A percentile compares a stretch with the other conserved stretches of the same genome.
phyloP scores from a whole-genome alignment of 2,329 filamentous ascomycete species.

The Talaromyces atroroseus region DNA sequence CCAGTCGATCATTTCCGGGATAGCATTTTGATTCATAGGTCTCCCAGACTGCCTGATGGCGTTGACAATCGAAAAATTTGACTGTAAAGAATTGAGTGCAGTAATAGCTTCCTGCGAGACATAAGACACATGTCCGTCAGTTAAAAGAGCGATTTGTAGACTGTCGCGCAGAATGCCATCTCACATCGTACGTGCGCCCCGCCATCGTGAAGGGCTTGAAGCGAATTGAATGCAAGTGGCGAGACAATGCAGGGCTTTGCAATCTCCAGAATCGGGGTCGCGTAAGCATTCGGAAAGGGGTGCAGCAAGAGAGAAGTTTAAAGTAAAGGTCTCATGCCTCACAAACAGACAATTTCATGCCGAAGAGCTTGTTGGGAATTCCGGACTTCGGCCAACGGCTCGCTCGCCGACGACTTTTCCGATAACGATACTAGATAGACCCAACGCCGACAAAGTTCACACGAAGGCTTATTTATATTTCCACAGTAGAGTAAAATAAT shows the following conservation, averaged over 20 bases:
- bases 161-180: conserved; percentile 6
- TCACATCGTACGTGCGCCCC: conserved; percentile 35
- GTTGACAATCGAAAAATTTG: conserved; percentile 73
- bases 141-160: conserved; percentile 14
- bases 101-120: conserved; percentile 59
- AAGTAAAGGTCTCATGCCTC: background rate
- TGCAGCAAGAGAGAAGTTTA: background rate
- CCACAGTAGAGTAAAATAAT: background rate
- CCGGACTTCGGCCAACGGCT: background rate
- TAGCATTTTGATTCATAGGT: conserved; percentile 66
- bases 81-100: conserved; percentile 70
- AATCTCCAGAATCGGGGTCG: conserved; percentile 17
- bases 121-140: background rate
- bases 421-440: background rate
- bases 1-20: conserved; percentile 79
- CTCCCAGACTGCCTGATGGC: conserved; percentile 69
- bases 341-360: background rate
- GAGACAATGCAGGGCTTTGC: conserved; percentile 16
- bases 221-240: conserved; percentile 25
- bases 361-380: background rate
- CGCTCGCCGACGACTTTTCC: background rate
- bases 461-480: background rate
- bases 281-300: background rate
- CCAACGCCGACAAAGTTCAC: background rate
- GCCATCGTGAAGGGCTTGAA: conserved; percentile 29